These are phyloP conservation scores for Candida khao-thaluensis DNA, from an alignment of 805 yeast species.

Conservation along the genomic window DNA sequence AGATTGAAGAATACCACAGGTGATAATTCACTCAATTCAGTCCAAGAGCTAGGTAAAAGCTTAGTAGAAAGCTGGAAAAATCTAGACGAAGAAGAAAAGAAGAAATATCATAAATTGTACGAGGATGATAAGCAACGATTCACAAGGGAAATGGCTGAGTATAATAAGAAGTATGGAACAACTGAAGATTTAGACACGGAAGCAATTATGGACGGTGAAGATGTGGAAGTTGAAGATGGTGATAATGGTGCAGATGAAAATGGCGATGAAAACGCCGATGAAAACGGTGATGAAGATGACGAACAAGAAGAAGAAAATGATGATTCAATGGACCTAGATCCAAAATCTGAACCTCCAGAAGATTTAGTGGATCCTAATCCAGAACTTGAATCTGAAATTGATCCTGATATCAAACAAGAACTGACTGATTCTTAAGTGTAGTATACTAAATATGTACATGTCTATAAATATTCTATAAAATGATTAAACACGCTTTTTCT, in stretches of 20 bases:
- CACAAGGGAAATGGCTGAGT: constrained; percentile 64
- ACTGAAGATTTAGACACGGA: constrained; percentile 12
- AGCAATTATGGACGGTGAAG: constrained; percentile 12
- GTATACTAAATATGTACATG: background rate
- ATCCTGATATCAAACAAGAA: constrained; percentile 7
- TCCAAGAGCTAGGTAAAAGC: constrained; percentile 68
- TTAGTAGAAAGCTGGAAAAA: constrained; percentile 86
- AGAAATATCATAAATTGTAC: constrained; percentile 71
- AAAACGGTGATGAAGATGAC: constrained; percentile 6
- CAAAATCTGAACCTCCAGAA: constrained; percentile 10
- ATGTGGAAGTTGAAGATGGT: constrained; percentile 9
- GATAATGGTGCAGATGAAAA: constrained; percentile 10
- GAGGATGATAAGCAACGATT: constrained; percentile 79
- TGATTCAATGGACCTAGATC: constrained; percentile 9
- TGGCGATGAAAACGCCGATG: constrained; percentile 4
- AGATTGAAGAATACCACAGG: constrained; percentile 60
- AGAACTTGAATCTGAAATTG: constrained; percentile 9
- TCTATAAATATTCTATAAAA: background rate
- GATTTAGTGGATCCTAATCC: constrained; percentile 4
- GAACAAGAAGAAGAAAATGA: constrained; percentile 7
- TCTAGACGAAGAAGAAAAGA: constrained; percentile 64
- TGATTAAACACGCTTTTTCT: constrained; percentile 30
- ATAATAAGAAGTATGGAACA: constrained; percentile 28
- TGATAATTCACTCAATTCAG: constrained; percentile 16
- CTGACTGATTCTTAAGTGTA: background rate